phyloP scores from a whole-genome alignment of 1,139 yeast genomes.

The Candida glucosophila region DNA sequence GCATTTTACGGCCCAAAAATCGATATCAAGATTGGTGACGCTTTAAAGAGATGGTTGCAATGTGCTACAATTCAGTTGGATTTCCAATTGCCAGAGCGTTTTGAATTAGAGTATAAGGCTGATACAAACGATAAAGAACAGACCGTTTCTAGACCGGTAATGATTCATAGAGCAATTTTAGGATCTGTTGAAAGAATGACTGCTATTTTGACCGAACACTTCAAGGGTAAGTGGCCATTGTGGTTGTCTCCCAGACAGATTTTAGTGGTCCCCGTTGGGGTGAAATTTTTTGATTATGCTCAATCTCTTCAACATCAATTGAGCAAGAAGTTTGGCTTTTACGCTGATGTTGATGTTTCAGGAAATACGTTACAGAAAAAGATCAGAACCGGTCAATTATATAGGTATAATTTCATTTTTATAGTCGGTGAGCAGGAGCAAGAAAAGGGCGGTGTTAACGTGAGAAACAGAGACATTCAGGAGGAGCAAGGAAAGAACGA shows the following conservation, averaged over 20 bases:
- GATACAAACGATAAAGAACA: constrained; percentile 48
- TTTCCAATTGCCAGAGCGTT: constrained; percentile 91
- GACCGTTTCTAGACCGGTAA: constrained; percentile 64
- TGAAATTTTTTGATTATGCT: constrained; percentile 84
- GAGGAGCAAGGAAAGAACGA: constrained; percentile 85
- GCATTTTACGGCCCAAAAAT: constrained; percentile 99
- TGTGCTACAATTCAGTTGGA: constrained; percentile 97
- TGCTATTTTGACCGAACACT: constrained; percentile 93
- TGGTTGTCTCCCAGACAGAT: constrained; percentile 98
- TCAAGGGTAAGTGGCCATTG: constrained; percentile 98
- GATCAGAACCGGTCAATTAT: constrained; percentile 89
- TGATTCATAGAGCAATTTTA: constrained; percentile 97
- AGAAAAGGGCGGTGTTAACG: constrained; percentile 68
- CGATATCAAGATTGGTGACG: constrained; percentile 88
- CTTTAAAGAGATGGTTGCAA: constrained; percentile 90
- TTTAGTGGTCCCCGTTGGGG: constrained; percentile 92
- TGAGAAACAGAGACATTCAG: constrained; percentile 84
- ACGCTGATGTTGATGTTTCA: constrained; percentile 83
- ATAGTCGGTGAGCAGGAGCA: constrained; percentile 95
- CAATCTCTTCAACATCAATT: constrained; percentile 64
- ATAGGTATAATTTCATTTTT: constrained; percentile 88
- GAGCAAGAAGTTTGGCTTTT: constrained; percentile 59
- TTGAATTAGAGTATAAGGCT: constrained; percentile 78
- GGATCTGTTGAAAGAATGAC: constrained; percentile 99
- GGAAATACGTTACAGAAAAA: constrained; percentile 96